phyloP scores from a whole-genome alignment of 2,329 filamentous ascomycete species.

The Ophiocordyceps sinensis region DNA sequence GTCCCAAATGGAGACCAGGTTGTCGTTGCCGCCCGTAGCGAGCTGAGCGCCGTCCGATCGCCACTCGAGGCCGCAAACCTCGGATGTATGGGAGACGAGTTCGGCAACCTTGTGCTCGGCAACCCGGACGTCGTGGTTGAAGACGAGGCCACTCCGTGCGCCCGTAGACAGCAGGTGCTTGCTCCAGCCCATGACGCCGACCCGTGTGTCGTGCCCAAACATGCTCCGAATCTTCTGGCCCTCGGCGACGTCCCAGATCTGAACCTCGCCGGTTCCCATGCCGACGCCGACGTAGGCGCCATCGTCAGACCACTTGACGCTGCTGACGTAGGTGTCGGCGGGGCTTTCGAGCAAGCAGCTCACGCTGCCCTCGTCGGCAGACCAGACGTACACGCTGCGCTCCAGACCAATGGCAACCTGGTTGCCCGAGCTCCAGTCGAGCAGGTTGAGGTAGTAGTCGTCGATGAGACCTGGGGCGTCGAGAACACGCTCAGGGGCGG shows the following conservation, averaged over 20 bases:
- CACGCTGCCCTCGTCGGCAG: constrained; percentile 82
- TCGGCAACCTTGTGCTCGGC: constrained; percentile 97
- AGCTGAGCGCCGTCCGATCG: constrained; percentile 91
- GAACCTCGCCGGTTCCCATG: constrained; percentile 87
- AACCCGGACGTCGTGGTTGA: constrained; percentile 96
- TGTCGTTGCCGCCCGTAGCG: constrained; percentile 95
- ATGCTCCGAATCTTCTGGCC: constrained; percentile 93
- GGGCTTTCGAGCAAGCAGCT: constrained; percentile 77
- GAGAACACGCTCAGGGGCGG: constrained; percentile 87
- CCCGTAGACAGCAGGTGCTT: constrained; percentile 95
- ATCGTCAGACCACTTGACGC: constrained; percentile 97
- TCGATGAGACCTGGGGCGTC: constrained; percentile 93
- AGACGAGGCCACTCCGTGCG: constrained; percentile 85
- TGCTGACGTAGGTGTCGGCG: constrained; percentile 89
- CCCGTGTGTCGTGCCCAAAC: constrained; percentile 92
- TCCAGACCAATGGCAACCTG: constrained; percentile 96
- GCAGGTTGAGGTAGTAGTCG: constrained; percentile 96
- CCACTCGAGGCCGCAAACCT: constrained; percentile 98
- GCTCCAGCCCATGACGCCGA: constrained; percentile 98
- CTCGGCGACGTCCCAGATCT: constrained; percentile 98
- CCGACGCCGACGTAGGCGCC: constrained; percentile 94
- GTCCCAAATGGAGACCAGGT: constrained; percentile 98
- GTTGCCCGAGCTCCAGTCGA: constrained; percentile 97
- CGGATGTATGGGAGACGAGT: constrained; percentile 90
- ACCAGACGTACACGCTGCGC: constrained; percentile 97